These are phyloP conservation scores for Haplosporangium sp. DNA, from an alignment of 371 early-diverging fungal genomes.

Conservation along the genomic window DNA sequence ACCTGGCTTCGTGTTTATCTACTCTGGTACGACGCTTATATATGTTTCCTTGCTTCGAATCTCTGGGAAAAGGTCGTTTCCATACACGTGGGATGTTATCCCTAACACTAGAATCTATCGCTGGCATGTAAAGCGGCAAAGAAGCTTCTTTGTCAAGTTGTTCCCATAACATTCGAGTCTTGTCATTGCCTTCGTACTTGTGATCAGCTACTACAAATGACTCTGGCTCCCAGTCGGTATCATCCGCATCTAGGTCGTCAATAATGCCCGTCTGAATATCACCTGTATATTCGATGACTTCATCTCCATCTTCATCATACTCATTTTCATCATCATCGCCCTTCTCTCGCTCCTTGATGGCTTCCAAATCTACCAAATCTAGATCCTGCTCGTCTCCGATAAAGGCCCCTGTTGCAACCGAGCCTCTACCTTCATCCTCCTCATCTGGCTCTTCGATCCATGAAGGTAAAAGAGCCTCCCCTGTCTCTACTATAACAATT, in stretches of 20 bases:
- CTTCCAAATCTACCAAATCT: not conserved
- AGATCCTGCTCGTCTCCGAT: conserved; percentile 3
- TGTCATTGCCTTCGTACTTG: not conserved
- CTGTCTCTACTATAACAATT: not conserved
- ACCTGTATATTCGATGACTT: conserved; percentile 6
- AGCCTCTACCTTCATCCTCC: conserved; percentile 3
- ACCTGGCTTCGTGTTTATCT: not conserved
- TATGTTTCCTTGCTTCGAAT: not conserved
- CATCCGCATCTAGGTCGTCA: conserved; percentile 12
- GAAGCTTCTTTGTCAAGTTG: conserved; percentile 13
- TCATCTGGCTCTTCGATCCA: conserved; percentile 29
- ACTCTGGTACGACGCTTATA: not conserved
- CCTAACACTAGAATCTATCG: not conserved
- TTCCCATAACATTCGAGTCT: conserved; percentile 12
- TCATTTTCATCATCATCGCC: not conserved
- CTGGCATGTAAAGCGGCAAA: conserved; percentile 23
- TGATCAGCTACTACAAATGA: not conserved
- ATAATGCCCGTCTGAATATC: conserved; percentile 9
- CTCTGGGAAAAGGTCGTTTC: conserved; percentile 15
- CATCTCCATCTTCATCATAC: conserved; percentile 8
- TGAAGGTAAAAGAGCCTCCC: conserved; percentile 6
- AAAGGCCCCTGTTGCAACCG: conserved; percentile 27
- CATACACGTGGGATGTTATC: not conserved
- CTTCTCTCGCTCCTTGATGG: not conserved
- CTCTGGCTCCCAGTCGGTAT: conserved; percentile 3